Conservation (phyloP, 495 filamentous ascomycete genomes). For the Evernia prunastri region DNA sequence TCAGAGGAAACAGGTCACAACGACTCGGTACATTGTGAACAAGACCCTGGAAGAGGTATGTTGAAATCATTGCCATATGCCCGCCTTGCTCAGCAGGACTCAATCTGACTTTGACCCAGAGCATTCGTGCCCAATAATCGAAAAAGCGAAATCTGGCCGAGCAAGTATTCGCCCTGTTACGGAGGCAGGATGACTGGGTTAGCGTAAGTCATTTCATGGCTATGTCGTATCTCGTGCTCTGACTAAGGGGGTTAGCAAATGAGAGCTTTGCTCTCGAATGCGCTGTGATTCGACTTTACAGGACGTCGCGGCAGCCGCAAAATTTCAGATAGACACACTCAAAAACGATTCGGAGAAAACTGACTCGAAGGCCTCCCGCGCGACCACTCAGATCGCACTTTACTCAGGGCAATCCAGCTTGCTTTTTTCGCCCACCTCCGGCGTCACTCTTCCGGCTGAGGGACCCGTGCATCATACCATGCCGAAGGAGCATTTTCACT, state of each 20-base stretch:
- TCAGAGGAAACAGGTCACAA: conserved; percentile 27
- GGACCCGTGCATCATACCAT: no score
- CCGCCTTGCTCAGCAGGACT: background rate
- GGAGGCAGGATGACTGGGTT: conserved; percentile 12
- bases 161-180: conserved; percentile 10
- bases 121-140: conserved; percentile 15
- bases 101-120: conserved; percentile 2
- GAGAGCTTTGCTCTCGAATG: conserved; percentile 9
- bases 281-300: background rate
- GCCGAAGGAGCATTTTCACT: no score
- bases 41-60: conserved; percentile 31
- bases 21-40: conserved; percentile 29
- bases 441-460: no score
- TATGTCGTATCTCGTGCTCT: background rate
- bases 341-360: no score
- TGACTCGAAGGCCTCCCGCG: no score
- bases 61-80: background rate
- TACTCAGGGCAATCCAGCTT: no score
- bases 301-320: background rate
- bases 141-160: conserved; percentile 19
- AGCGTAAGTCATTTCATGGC: conserved; percentile 8
- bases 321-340: no score
- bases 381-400: no score
- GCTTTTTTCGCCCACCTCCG: no score
- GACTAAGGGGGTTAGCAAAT: background rate